Conservation (phyloP, 169 alveolate species). For the Babesia gibsoni region DNA sequence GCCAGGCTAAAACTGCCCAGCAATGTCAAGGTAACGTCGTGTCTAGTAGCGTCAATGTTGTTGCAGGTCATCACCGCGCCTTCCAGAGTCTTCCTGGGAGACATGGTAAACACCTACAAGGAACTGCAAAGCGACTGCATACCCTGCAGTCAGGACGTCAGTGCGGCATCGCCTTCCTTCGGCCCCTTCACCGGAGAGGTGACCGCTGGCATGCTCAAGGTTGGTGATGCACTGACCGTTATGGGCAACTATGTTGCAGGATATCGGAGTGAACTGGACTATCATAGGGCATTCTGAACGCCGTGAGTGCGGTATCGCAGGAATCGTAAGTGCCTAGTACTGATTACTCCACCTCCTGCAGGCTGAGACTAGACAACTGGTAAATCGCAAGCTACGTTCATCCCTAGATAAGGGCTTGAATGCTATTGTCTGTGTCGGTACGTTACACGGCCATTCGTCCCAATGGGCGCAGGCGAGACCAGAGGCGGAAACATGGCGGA, state of each 20-base stretch:
- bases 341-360: not conserved
- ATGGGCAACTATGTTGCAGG: conserved; percentile 13
- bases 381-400: conserved; percentile 28
- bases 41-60: not conserved
- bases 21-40: conserved; percentile 33
- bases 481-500: not conserved
- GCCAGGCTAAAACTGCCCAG: conserved; percentile 8
- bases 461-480: conserved; percentile 23
- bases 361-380: conserved; percentile 22
- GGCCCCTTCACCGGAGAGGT: conserved; percentile 77
- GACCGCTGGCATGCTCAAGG: conserved; percentile 68
- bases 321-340: conserved; percentile 5
- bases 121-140: conserved; percentile 15
- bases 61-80: conserved; percentile 47
- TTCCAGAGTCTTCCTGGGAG: conserved; percentile 15
- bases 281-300: conserved; percentile 56
- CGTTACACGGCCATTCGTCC: not conserved
- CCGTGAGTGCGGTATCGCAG: conserved; percentile 6
- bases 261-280: conserved; percentile 48
- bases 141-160: conserved; percentile 56
- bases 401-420: conserved; percentile 31
- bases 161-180: conserved; percentile 33
- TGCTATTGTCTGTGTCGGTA: conserved; percentile 49
- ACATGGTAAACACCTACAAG: conserved; percentile 31
- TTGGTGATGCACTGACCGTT: not conserved